Evolutionary conservation across 495 filamentous ascomycete species (phyloP).

Genomic region (Tuber magnatum): DNA sequence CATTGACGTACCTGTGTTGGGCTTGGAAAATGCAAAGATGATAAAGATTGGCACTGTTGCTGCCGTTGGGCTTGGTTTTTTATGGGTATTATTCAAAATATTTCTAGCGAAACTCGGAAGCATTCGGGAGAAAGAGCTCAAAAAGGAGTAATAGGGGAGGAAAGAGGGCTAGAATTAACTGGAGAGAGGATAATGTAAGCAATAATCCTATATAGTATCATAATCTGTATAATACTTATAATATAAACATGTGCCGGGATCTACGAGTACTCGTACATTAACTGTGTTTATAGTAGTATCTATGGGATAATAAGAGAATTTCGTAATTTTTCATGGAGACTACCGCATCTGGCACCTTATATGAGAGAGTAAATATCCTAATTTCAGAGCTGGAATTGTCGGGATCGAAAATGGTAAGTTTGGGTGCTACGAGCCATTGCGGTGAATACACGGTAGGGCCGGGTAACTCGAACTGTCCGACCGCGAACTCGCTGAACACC

Average conservation of each 20-base stretch:
- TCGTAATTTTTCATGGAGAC: not conserved
- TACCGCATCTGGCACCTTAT: not conserved
- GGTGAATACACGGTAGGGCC: slow-evolving; percentile 1
- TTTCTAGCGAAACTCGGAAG: slow-evolving; percentile 31
- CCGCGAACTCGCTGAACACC: slow-evolving; percentile 32
- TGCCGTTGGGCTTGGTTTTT: slow-evolving; percentile 62
- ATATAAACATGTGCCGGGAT: not conserved
- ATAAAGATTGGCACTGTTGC: slow-evolving; percentile 66
- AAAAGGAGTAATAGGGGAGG: slow-evolving; percentile 20
- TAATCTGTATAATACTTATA: not conserved
- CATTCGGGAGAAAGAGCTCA: slow-evolving; percentile 4
- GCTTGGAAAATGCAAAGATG: slow-evolving; percentile 51
- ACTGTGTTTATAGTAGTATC: not conserved
- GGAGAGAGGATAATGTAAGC: not conserved
- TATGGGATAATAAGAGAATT: not conserved
- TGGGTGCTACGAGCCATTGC: too few relatives aligned
- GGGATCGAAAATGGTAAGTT: too few relatives aligned
- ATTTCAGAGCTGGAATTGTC: not conserved
- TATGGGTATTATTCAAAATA: slow-evolving; percentile 67
- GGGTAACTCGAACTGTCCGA: slow-evolving; percentile 21
- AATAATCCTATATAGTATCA: not conserved
- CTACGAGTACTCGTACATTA: too few relatives aligned
- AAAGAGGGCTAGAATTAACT: not conserved
- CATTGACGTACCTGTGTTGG: slow-evolving; percentile 64
- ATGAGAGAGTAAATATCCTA: not conserved